Base-by-base conservation (phyloP, 768 basidiomycete genomes). In the Podaxis sp. region DNA sequence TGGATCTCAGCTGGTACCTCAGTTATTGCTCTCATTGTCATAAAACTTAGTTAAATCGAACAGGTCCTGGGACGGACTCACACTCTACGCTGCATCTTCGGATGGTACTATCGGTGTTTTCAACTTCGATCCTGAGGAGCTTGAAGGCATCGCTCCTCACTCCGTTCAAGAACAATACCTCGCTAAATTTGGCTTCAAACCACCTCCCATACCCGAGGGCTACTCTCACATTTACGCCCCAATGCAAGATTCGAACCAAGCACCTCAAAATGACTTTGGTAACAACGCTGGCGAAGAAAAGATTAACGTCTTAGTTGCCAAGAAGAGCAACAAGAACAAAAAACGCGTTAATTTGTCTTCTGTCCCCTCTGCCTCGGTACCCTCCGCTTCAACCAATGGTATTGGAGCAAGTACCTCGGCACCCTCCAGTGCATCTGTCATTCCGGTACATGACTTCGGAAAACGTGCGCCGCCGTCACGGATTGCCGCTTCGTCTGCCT, bases 101-200 rank as follows among this genome's bases (percentile, higher is more conserved):
- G 97, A 99, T 71, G 97, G 97, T 1, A 95, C 95, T 0, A 86
- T 98, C 59, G 93, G 88, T 1, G 93, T 89, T 1, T 92, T 97
- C 75, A 81, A 84, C 66, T 98, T 98, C 68, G 88, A 91, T 46
- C 71, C 85, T 1, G 84, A 87, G 36, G 93, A 94, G 73, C 76
- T 93, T 2, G 91, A 92, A 70, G 93, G 93, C 37, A 89, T 94
- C 40, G 88, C 91, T 2, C 85, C 89, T 3, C 82, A 84, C 67
- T 78, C 80, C 9, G 87, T 88, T 11, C 92, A 93, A 71, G 85
- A 85, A 67, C 84, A 90, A 67, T 94, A 94, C 71, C 78, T 94
- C 15, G 84, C 86, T 53, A 92, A 92, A 69, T 94, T 93, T 69
- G 89, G 87, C 33, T 94, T 93, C 71, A 74, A 77, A 4, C 73